Conservation (phyloP, 169 alveolate genomes). For the Eimeria zaria region DNA sequence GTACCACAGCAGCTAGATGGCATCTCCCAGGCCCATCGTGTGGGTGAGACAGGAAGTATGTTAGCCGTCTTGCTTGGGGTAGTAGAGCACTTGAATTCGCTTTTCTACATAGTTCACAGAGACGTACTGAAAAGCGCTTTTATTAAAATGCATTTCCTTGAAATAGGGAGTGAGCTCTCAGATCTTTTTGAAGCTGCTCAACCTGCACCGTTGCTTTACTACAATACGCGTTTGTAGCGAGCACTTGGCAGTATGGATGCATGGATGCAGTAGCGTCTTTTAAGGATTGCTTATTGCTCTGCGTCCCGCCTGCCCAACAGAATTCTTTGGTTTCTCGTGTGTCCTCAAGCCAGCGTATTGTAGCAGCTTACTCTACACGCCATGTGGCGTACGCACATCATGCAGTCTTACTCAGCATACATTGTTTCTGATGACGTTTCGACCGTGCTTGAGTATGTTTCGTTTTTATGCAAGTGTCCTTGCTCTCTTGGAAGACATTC, state of each 20-base stretch:
- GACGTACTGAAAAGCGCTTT: not conserved
- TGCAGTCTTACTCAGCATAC: no score
- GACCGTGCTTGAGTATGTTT: not conserved
- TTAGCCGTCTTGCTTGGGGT: not conserved
- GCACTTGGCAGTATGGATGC: not conserved
- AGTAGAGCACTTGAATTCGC: not conserved
- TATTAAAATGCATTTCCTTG: not conserved
- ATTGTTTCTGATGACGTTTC: no score
- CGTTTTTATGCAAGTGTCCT: no score
- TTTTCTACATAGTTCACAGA: not conserved
- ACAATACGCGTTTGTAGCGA: not conserved
- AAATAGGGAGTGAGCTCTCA: not conserved
- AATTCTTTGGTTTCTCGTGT: not conserved
- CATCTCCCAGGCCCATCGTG: not conserved
- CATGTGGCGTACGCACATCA: no score
- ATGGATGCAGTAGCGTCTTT: no score
- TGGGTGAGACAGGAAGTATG: not conserved
- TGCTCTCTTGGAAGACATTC: no score
- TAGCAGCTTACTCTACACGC: no score
- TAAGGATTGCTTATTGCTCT: not conserved
- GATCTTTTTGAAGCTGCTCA: not conserved
- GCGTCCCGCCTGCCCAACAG: not conserved
- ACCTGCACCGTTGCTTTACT: not conserved
- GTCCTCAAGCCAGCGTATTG: not conserved
- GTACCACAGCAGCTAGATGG: not conserved